These are phyloP conservation scores for Novakomyces olei DNA, from an alignment of 805 yeast genomes.

Conservation along the genomic window DNA sequence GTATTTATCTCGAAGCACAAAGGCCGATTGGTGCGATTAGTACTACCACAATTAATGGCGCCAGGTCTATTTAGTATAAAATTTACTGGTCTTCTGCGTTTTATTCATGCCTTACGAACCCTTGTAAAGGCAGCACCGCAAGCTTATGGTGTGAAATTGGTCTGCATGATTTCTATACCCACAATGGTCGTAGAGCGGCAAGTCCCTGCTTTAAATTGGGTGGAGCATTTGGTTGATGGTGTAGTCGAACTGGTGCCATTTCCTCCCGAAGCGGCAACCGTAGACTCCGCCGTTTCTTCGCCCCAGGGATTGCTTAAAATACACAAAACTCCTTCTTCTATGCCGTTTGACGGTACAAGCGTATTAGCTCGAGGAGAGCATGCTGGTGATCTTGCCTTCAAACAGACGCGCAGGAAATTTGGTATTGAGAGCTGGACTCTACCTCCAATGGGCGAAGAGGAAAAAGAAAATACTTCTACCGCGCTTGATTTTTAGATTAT, in stretches of 20 bases:
- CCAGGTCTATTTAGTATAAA: not conserved
- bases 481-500: slow-evolving; percentile 18
- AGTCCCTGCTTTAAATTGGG: slow-evolving; percentile 23
- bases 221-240: slow-evolving; percentile 43
- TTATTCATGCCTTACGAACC: slow-evolving; percentile 1
- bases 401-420: slow-evolving; percentile 1
- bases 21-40: too few species aligned
- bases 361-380: not conserved
- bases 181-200: slow-evolving; percentile 38
- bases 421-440: slow-evolving; percentile 2
- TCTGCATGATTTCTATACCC: slow-evolving; percentile 3
- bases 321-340: slow-evolving; percentile 1
- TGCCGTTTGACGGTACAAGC: not conserved
- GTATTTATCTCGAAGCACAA: too few species aligned
- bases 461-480: not conserved
- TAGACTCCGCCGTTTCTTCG: not conserved
- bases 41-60: not conserved
- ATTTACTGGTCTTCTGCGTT: not conserved
- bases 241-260: slow-evolving; percentile 64
- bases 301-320: slow-evolving; percentile 1
- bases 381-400: slow-evolving; percentile 4
- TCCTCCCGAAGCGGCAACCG: not conserved
- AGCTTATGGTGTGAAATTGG: not conserved
- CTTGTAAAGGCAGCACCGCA: slow-evolving; percentile 1
- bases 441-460: slow-evolving; percentile 2